Percentiles rank a stretch among this genome's conserved stretches.
These are phyloP conservation scores for Zymoseptoria brevis DNA, from an alignment of 2,329 filamentous ascomycete species.

Conservation along the genomic window DNA sequence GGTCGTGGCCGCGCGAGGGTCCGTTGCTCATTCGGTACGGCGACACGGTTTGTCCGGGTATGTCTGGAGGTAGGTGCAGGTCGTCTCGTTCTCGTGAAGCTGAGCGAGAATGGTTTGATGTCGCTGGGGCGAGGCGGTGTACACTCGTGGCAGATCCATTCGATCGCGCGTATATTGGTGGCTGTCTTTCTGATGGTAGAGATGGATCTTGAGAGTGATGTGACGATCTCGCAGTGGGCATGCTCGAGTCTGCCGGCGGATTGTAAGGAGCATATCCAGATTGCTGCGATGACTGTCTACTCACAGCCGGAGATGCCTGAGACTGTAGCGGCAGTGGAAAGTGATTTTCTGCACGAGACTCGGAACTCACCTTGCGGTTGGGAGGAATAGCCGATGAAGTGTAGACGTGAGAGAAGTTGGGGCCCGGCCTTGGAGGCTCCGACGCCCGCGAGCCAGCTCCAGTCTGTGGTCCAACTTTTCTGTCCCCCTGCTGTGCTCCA, in stretches of 20 bases:
- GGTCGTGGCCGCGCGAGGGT: not conserved
- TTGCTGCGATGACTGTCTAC: not conserved
- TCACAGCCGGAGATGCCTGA: not conserved
- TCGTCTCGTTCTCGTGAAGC: not conserved
- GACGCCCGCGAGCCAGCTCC: not conserved
- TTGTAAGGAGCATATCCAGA: not conserved
- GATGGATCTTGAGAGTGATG: constrained; percentile 1
- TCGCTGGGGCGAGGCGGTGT: constrained; percentile 7
- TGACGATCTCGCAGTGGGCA: constrained; percentile 3
- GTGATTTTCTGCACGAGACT: not conserved
- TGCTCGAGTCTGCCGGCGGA: not conserved
- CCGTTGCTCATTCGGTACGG: not conserved
- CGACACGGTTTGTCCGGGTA: not conserved
- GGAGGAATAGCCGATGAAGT: not conserved
- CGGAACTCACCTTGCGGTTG: not conserved
- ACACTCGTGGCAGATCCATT: constrained; percentile 16
- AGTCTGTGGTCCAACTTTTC: not conserved
- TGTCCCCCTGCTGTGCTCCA: not conserved
- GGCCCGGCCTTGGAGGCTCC: not conserved
- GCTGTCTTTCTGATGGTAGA: constrained; percentile 1
- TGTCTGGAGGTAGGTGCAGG: not conserved
- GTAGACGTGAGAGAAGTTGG: not conserved
- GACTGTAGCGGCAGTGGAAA: not conserved
- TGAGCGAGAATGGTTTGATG: constrained; percentile 5
- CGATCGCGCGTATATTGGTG: constrained; percentile 7